These are phyloP conservation scores for Dissophora globulifera DNA, from an alignment of 192 early-diverging fungal genomes.

Conservation along the genomic window DNA sequence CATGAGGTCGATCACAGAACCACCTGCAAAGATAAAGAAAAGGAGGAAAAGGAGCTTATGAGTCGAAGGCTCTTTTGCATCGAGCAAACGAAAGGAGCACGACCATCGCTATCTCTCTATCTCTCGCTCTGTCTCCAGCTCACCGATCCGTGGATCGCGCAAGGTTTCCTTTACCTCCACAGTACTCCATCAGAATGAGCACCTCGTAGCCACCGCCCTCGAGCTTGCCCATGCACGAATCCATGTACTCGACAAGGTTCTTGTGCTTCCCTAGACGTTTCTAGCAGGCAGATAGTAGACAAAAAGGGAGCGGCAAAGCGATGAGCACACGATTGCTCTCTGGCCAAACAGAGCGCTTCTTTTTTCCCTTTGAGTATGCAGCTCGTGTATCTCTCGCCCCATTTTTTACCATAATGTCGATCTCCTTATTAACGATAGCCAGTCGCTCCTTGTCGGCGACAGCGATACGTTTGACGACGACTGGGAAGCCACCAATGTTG, in stretches of 20 bases:
- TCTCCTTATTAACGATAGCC: slow-evolving; percentile 75
- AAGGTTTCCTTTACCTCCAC: slow-evolving; percentile 67
- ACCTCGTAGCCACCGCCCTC: slow-evolving; percentile 77
- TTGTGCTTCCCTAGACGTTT: slow-evolving; percentile 79
- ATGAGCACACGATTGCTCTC: too few relatives aligned
- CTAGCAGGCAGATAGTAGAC: slow-evolving; percentile 36
- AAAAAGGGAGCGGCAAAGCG: too few relatives aligned
- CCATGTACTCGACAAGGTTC: slow-evolving; percentile 85
- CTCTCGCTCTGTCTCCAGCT: too few relatives aligned
- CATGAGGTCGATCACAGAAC: slow-evolving; percentile 86
- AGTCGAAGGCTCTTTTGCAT: too few relatives aligned
- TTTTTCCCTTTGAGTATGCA: not conserved
- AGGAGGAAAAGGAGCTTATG: not conserved
- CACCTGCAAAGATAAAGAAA: slow-evolving; percentile 57
- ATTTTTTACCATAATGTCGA: slow-evolving; percentile 74
- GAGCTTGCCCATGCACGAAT: slow-evolving; percentile 68
- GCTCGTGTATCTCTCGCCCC: not conserved
- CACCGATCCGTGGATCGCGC: not conserved
- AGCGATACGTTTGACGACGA: slow-evolving; percentile 86
- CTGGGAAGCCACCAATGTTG: slow-evolving; percentile 57
- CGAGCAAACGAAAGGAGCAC: slow-evolving; percentile 1
- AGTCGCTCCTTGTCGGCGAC: slow-evolving; percentile 75
- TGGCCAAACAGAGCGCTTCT: not conserved
- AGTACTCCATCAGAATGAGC: slow-evolving; percentile 94
- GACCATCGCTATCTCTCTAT: too few relatives aligned